A percentile compares a stretch with the other conserved stretches of the same genome.
phyloP scores from a whole-genome alignment of 2,329 filamentous ascomycete species.

The Nigrospora sphaerica region DNA sequence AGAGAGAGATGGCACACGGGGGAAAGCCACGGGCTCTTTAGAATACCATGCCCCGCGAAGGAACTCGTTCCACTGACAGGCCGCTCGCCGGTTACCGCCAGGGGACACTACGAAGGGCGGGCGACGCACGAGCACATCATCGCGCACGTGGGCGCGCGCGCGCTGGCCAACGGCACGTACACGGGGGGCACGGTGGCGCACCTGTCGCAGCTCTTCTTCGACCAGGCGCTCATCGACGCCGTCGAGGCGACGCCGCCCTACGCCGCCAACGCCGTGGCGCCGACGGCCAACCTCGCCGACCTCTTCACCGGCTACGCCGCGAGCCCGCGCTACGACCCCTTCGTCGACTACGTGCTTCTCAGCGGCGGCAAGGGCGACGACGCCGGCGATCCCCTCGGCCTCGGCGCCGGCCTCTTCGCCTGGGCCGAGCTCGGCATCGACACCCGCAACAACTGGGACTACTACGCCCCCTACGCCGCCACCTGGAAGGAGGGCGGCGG shows the following conservation, averaged over 20 bases:
- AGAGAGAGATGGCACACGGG: no score
- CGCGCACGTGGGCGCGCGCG: constrained; percentile 24
- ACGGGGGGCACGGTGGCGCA: constrained; percentile 29
- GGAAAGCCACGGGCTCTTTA: no score
- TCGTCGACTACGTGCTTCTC: constrained; percentile 38
- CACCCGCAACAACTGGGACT: constrained; percentile 19
- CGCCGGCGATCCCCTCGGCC: neutral
- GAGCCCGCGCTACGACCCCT: constrained; percentile 31
- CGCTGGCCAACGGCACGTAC: constrained; percentile 29
- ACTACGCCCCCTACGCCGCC: constrained; percentile 17
- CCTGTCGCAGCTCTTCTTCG: constrained; percentile 35
- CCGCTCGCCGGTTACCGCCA: no score
- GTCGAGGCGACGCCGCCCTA: constrained; percentile 30
- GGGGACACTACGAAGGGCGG: constrained; percentile 31
- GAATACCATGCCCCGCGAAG: no score
- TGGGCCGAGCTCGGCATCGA: constrained; percentile 22
- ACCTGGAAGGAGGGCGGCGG: constrained; percentile 22
- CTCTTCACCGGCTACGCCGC: constrained; percentile 22
- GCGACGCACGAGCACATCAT: constrained; percentile 35
- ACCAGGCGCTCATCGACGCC: constrained; percentile 25
- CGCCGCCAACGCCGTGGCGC: constrained; percentile 24
- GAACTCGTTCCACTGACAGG: no score
- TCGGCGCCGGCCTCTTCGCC: constrained; percentile 16
- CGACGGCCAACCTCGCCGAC: constrained; percentile 19
- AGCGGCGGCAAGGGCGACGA: constrained; percentile 4